Base-by-base conservation (phyloP, 179 eudicot genomes). In the Amaranthus tricolor region DNA sequence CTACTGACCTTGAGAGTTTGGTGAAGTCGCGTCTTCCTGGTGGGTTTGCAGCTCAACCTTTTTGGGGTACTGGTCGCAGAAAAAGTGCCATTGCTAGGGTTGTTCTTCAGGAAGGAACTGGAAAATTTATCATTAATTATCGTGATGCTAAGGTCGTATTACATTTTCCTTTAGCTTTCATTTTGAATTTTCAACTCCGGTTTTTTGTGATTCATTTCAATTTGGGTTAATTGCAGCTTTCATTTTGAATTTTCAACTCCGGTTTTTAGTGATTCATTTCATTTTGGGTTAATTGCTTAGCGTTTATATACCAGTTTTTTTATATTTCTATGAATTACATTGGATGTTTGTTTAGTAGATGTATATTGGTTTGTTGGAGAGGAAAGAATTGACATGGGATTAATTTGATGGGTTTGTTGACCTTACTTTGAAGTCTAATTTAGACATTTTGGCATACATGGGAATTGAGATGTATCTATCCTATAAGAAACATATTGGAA, bases 21-120 rank as follows among this genome's bases (percentile, higher is more conserved):
- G 98, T 94, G 40, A 94, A 94, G 80, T 87, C 93, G 0, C 83
- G 96, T 59, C 95, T 92, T 44, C 98, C 98, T 0, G 98, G 98
- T 5, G 98, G 98, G 2, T 90, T 94, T 24, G 97, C 98, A 0
- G 94, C 98, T 0, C 98, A 94, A 82, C 72, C 85, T 9, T 69
- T 90, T 7, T 43, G 84, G 31, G 98, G 97, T 43, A 94, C 97
- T 11, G 98, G 98, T 15, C 68, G 98, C 48, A 60, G 98, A 58
- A 94, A 94, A 75, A 83, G 88, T 60, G 98, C 98, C 47, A 90
- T 90, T 68, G 98, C 98, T 63, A 81, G 98, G 68, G 98, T 94
- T 71, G 98, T 94, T 66, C 90, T 94, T 74, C 90, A 90, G 77
- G 98, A 94, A 77, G 97, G 98, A 11, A 77, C 87, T 50, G 98